phyloP scores from a whole-genome alignment of 257 asterid species.

The Datura wrightii region DNA sequence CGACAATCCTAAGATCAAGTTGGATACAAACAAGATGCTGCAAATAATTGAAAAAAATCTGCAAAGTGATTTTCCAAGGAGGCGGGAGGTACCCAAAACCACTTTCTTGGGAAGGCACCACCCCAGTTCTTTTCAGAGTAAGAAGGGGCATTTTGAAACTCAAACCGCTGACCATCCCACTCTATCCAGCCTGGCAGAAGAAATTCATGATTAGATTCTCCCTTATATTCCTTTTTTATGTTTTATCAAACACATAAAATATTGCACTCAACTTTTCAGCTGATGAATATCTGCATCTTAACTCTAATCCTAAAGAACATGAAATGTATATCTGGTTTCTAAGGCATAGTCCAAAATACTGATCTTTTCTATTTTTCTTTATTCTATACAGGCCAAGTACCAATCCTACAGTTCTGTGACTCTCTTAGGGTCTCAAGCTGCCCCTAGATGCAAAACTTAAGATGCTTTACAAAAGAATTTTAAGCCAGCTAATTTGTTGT shows the following conservation, averaged over 20 bases:
- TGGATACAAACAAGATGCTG: conserved; percentile 13
- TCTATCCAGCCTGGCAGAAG: conserved; percentile 91
- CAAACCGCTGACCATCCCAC: conserved; percentile 87
- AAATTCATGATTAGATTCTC: conserved; percentile 29
- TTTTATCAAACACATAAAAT: neutral
- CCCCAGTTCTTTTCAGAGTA: conserved; percentile 99
- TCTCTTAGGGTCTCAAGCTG: neutral
- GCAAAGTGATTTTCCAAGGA: conserved; percentile 2
- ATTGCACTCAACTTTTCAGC: neutral
- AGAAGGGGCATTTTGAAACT: conserved; percentile 94
- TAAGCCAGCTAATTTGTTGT: neutral
- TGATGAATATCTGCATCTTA: neutral
- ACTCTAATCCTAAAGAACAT: neutral
- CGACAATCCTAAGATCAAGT: neutral
- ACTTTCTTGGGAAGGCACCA: conserved; percentile 89
- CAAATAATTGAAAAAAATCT: neutral
- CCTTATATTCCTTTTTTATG: neutral
- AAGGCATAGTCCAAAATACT: neutral
- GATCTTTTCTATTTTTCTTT: conserved; percentile 3
- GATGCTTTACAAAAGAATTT: neutral
- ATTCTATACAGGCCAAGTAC: neutral
- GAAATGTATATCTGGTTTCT: neutral
- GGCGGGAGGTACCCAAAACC: conserved; percentile 82
- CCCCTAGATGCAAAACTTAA: neutral
- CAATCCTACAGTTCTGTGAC: neutral